A percentile compares a stretch with the other conserved stretches of the same genome.
Evolutionary conservation across 805 yeast genomes (phyloP).

Genomic region (Schizosaccharomyces lindneri): DNA sequence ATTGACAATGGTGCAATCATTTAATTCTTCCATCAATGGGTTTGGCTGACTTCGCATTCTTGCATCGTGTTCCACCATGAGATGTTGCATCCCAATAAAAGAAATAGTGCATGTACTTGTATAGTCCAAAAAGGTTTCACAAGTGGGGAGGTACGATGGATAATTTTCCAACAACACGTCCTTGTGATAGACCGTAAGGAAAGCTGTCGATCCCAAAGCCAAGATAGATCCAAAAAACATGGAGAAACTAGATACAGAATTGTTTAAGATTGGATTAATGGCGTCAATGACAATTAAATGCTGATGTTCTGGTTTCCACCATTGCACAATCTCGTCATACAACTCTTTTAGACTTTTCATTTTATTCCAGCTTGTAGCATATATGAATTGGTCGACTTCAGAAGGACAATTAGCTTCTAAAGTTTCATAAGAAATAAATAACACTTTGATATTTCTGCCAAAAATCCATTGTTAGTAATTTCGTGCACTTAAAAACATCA

Average conservation of each 20-base stretch:
- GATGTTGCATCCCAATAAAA: not conserved
- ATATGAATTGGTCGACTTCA: not conserved
- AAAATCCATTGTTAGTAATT: not conserved
- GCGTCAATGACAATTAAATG: not conserved
- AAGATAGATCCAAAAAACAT: not conserved
- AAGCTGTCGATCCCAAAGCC: not conserved
- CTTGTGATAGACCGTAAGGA: not conserved
- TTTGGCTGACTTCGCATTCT: not conserved
- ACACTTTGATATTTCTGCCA: not conserved
- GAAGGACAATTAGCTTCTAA: not conserved
- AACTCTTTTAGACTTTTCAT: not conserved
- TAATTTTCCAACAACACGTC: not conserved
- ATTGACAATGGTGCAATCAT: not conserved
- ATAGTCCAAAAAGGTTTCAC: not conserved
- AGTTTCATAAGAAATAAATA: not conserved
- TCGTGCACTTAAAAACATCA: too few species aligned
- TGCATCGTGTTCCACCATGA: not conserved
- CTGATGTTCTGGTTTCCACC: not conserved
- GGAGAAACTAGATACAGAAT: not conserved
- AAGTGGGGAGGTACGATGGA: not conserved
- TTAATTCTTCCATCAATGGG: not conserved
- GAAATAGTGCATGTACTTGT: not conserved
- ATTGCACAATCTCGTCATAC: not conserved
- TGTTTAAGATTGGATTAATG: not conserved
- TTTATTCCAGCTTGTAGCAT: not conserved